Base-by-base conservation (phyloP, 345 rosid species). In the Sonneratia caseolaris region DNA sequence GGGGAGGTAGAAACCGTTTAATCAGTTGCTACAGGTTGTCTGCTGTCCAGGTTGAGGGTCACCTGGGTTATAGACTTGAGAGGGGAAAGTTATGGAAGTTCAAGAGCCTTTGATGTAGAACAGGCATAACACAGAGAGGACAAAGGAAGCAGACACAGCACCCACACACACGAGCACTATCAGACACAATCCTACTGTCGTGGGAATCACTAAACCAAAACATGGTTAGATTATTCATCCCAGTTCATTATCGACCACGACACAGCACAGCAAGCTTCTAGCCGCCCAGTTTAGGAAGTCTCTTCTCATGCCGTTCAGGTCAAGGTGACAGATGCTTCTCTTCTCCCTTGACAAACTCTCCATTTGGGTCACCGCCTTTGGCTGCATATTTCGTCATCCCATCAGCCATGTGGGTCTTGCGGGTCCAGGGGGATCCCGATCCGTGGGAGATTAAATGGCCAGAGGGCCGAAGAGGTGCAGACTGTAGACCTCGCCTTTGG, bases 381-480 rank as follows among this genome's bases (percentile, higher is more conserved):
- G 13, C 43, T 51, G 64, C 62, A 53, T 69, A n/a, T 69, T 51
- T 8, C 10, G 3, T 0, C 13, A 37, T 18, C 40, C n/a, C 45
- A 11, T 69, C 32, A 12, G 43, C 45, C 43, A 21, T 48, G n/a
- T 47, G 71, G 55, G 55, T 69, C 40, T 16, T 22, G 16, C 27
- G 35, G 72, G 40, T 12, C 35, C 72, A 56, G 10, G 12, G 5
- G 64, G 22, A 69, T 10, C 47, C 64, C 47, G 5, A 53, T 37
- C 72, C 64, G 32, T 36, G 47, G 72, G 32, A 69, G 9, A 24
- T 49, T 24, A 49, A 69, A 47, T 6, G 71, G 24, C 40, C 71
- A 47, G 40, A 47, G 32, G 32, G 32, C 32, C 32, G 22, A 48
- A 69, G 71, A 32, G 48, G 15, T 69, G 61, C 24, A 55, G 42